Evolutionary conservation across 129 eudicot genomes (phyloP).

Genomic region (Flaveria ramosissima): DNA sequence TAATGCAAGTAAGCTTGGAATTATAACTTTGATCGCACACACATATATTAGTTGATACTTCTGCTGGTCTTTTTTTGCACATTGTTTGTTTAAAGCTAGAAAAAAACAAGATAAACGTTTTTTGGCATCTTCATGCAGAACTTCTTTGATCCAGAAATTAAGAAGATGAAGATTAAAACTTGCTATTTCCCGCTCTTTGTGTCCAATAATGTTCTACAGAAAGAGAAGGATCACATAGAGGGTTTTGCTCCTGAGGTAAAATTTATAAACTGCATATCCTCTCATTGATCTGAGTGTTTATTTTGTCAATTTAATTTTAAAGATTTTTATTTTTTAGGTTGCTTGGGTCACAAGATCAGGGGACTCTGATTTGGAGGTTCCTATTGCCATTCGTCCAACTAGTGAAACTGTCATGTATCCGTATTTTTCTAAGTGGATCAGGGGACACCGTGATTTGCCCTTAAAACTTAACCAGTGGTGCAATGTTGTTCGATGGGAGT

Average conservation of each 20-base stretch:
- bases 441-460: slow-evolving; percentile 93
- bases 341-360: slow-evolving; percentile 98
- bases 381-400: slow-evolving; percentile 89
- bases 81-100: not conserved
- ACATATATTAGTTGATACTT: not conserved
- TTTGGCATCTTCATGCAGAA: slow-evolving; percentile 41
- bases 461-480: slow-evolving; percentile 90
- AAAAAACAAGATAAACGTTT: slow-evolving; percentile 14
- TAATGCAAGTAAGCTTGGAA: slow-evolving; percentile 67
- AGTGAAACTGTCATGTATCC: slow-evolving; percentile 98
- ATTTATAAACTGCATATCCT: not conserved
- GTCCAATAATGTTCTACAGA: slow-evolving; percentile 68
- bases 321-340: slow-evolving; percentile 47
- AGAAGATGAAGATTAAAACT: slow-evolving; percentile 79
- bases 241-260: slow-evolving; percentile 98
- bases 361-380: slow-evolving; percentile 76
- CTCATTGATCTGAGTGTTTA: not conserved
- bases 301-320: not conserved
- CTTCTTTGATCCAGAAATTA: slow-evolving; percentile 84
- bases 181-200: slow-evolving; percentile 91
- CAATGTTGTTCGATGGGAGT: slow-evolving; percentile 97
- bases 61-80: not conserved
- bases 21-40: slow-evolving; percentile 1
- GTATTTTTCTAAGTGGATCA: slow-evolving; percentile 84
- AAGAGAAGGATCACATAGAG: slow-evolving; percentile 92